phyloP scores from a whole-genome alignment of 768 basidiomycete species.

The Imleria badia region DNA sequence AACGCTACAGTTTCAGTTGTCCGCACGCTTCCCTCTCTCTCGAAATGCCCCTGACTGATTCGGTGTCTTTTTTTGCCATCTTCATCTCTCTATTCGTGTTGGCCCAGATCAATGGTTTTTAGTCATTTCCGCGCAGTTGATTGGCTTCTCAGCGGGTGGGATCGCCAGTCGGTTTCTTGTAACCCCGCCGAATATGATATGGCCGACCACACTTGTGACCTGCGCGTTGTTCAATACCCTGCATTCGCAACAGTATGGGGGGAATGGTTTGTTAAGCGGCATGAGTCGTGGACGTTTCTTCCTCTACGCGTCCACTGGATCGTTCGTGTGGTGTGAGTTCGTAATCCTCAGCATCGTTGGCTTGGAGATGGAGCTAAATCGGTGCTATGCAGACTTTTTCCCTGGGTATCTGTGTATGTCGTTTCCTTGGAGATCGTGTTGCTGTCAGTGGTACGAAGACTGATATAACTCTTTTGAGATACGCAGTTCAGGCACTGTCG shows the following conservation, averaged over 20 bases:
- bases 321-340: slow-evolving; percentile 58
- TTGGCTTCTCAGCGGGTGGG: slow-evolving; percentile 84
- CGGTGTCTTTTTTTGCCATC: not conserved
- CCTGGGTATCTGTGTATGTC: slow-evolving; percentile 45
- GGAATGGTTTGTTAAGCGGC: slow-evolving; percentile 59
- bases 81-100: not conserved
- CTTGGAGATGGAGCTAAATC: slow-evolving; percentile 8
- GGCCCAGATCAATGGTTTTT: slow-evolving; percentile 72
- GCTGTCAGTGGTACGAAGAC: not conserved
- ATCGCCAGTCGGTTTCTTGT: slow-evolving; percentile 73
- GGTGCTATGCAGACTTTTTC: slow-evolving; percentile 35
- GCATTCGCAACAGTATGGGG: slow-evolving; percentile 66
- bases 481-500: slow-evolving; percentile 48
- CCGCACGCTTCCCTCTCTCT: slow-evolving; percentile 16
- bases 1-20: slow-evolving; percentile 61
- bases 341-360: no score
- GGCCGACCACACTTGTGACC: slow-evolving; percentile 73
- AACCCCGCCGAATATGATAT: slow-evolving; percentile 59
- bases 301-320: slow-evolving; percentile 56
- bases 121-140: slow-evolving; percentile 72
- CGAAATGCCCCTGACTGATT: not conserved
- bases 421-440: not conserved
- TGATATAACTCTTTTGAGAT: slow-evolving; percentile 22
- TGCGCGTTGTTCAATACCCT: slow-evolving; percentile 79
- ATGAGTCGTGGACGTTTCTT: slow-evolving; percentile 79